Conservation (phyloP, 2,329 filamentous ascomycete genomes). For the Colletotrichum tamarilloi region DNA sequence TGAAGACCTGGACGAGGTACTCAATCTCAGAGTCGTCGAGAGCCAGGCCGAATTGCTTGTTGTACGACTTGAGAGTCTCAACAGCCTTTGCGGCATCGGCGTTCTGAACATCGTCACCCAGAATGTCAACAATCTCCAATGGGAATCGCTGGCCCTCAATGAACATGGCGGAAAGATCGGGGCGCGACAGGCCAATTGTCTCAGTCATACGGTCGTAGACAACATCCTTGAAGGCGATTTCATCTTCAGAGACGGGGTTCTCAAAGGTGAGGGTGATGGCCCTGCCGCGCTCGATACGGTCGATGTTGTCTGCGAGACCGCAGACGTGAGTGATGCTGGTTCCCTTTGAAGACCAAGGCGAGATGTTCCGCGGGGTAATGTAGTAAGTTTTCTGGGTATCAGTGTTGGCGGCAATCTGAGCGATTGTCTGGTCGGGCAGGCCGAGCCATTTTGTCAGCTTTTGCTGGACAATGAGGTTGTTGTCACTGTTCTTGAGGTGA, state of each 20-base stretch:
- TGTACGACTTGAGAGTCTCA: constrained; percentile 82
- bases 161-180: constrained; percentile 82
- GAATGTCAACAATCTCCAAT: constrained; percentile 81
- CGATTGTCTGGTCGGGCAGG: constrained; percentile 53
- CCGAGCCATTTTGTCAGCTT: constrained; percentile 49
- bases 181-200: constrained; percentile 73
- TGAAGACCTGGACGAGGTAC: constrained; percentile 79
- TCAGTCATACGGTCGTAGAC: constrained; percentile 98
- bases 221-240: constrained; percentile 72
- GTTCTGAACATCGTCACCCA: constrained; percentile 65
- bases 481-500: constrained; percentile 63
- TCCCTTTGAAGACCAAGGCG: constrained; percentile 97
- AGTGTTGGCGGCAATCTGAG: constrained; percentile 60
- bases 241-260: constrained; percentile 53
- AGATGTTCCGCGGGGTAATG: constrained; percentile 86
- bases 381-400: constrained; percentile 60
- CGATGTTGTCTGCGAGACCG: constrained; percentile 75
- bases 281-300: constrained; percentile 89
- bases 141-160: constrained; percentile 71
- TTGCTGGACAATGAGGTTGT: constrained; percentile 54
- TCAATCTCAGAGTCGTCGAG: constrained; percentile 91
- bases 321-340: constrained; percentile 95
- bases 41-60: constrained; percentile 84
- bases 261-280: constrained; percentile 77
- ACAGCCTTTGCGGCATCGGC: constrained; percentile 53